Evolutionary conservation across 2,329 filamentous ascomycete genomes (phyloP), one percentile per base, ranked within the genome.

Genomic region (Venturia carpophila): DNA sequence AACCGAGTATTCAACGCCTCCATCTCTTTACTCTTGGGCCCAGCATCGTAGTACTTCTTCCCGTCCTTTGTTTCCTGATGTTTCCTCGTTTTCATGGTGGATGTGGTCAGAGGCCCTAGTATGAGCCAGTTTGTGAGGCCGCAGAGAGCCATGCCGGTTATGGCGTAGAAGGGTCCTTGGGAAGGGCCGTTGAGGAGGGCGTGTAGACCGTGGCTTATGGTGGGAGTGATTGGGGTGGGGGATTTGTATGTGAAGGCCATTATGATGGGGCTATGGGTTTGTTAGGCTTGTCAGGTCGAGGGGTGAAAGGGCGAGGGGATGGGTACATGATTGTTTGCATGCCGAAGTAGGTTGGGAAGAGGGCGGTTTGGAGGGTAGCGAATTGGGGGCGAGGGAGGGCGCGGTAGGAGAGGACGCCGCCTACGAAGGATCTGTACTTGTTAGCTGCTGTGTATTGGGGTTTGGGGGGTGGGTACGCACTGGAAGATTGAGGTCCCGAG

Each of bases 331-430:
- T 81, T 4, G 91, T 87, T 78, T 97, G 93, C 66, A 97, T 79
- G 58, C 84, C 81, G 75, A 97, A 97, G 81, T 96, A 99, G 71
- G 91, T 82, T 42, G 91, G 91, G 79, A 97, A 96, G 64, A 92
- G 84, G 68, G 85, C 85, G 69, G 86, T 83, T 77, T 97, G 93
- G 41, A 97, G 83, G 21, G 86, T 82, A 34, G 88, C 85, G 79
- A 99, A 97, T 73, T 91, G 86, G 0, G 90, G 85, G 34, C 91
- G 86, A 34, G 91, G 86, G 45, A 97, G 85, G 13, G 84, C 83
- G 72, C 83, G 87, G 81, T 89, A 96, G 71, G 91, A 87, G 65
- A 92, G 80, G 63, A 91, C 85, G 66, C 91, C 86, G 62, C 79
- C 80, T 67, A 88, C 79, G 76, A 96, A 97, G 65, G 89, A 88